Evolutionary conservation across 164 flowering plant species (phyloP), one percentile per base, ranked within the genome.

Genomic region (Chimonanthus praecox): DNA sequence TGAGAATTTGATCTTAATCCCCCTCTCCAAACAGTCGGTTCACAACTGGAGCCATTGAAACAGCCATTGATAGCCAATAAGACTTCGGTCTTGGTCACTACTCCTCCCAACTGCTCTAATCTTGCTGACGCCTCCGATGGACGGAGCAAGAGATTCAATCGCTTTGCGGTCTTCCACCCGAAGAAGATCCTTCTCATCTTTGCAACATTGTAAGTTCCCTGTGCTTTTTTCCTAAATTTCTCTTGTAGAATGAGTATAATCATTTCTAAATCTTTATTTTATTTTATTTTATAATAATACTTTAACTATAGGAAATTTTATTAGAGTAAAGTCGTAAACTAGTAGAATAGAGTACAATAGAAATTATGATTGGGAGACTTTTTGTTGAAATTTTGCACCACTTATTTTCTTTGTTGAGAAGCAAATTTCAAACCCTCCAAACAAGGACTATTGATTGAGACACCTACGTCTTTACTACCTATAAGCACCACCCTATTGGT

Each of bases 151-250:
- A 75, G 67, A 62, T 73, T 79, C 74, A 75, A 76, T 63, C 81
- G 82, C 65, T 71, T 79, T 54, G 61, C 18, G 7, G 5, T 77
- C 49, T 58, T 81, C 73, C 80, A 82, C 69, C 84, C 84, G 18
- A 75, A 81, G 75, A 82, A 77, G 58, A 76, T 82, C 63, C 84
- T 79, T 71, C 82, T 82, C 73, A 70, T 82, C 67, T 82, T 82
- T 70, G 84, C 84, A 7, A 79, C 82, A 1, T 18, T 79, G 84
- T 82, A 79, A 78, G 84, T 81, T 6, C 7, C 47, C 48, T 45
- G 33, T 65, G 20, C 43, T 65, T 16, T 44, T 65, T 65, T 13
- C 48, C 11, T 65, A 11, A 43, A 45, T 11, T 11, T 5, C 43
- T 20, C 3, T 33, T 10, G 46, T 43, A 10, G 9, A 20, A 46